These are phyloP conservation scores for Bacidia gigantensis DNA, from an alignment of 495 filamentous ascomycete genomes.

Conservation along the genomic window DNA sequence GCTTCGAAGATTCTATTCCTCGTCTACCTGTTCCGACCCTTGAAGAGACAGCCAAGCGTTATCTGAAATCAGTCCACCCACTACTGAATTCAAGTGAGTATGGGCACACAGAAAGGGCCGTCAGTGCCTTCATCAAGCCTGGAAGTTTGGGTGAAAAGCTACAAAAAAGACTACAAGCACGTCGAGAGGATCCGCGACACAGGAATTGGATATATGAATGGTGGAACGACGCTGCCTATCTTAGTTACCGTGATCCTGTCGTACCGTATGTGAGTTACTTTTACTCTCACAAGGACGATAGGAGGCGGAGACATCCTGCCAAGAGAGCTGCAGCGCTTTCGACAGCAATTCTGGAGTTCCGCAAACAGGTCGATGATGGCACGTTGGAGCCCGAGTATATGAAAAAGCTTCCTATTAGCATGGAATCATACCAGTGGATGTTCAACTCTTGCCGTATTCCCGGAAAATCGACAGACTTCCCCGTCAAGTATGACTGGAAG, in stretches of 20 bases:
- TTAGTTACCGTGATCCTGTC: conserved; percentile 86
- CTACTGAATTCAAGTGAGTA: conserved; percentile 61
- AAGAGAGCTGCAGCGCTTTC: conserved; percentile 88
- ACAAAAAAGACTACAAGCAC: conserved; percentile 74
- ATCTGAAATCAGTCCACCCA: conserved; percentile 84
- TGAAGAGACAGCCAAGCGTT: conserved; percentile 81
- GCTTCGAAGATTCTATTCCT: conserved; percentile 92
- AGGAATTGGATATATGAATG: conserved; percentile 95
- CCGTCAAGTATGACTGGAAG: conserved; percentile 60
- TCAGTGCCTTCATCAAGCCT: conserved; percentile 68
- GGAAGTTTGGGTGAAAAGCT: conserved; percentile 71
- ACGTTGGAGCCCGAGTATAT: conserved; percentile 95
- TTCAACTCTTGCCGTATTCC: conserved; percentile 89
- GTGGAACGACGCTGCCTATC: conserved; percentile 93
- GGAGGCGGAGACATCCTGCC: conserved; percentile 70
- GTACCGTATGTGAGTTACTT: conserved; percentile 99
- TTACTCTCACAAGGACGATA: conserved; percentile 94
- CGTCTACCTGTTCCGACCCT: conserved; percentile 82
- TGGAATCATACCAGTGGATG: conserved; percentile 98
- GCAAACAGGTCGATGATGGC: conserved; percentile 72
- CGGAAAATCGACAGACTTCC: conserved; percentile 66
- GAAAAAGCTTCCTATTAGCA: conserved; percentile 87
- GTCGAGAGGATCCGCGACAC: conserved; percentile 65
- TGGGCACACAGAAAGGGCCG: conserved; percentile 63
- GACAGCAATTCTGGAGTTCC: conserved; percentile 78